A percentile compares a stretch with the other conserved stretches of the same genome.
Conservation (phyloP, 257 asterid genomes). For the Solanum sitiens region DNA sequence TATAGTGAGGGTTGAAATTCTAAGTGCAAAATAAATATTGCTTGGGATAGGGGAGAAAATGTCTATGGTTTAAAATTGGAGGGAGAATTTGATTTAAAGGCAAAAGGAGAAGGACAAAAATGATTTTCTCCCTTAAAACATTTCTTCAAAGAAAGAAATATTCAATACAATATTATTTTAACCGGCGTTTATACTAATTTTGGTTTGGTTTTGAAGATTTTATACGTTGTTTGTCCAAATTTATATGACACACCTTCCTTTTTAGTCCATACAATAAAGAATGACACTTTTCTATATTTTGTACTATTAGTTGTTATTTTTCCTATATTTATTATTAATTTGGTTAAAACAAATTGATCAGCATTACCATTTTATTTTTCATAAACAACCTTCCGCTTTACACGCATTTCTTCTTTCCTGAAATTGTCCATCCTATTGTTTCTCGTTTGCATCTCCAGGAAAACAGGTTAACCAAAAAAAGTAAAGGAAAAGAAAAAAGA, state of each 20-base stretch:
- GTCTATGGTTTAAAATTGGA: neutral
- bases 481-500: neutral
- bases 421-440: neutral
- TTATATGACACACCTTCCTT: too few species aligned
- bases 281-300: neutral
- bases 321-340: neutral
- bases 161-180: neutral
- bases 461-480: neutral
- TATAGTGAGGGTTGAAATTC: neutral
- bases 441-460: neutral
- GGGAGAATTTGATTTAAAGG: neutral
- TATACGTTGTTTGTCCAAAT: neutral
- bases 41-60: neutral
- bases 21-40: neutral
- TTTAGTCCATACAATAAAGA: too few species aligned
- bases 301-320: neutral
- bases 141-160: neutral
- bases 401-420: slow-evolving; percentile 3
- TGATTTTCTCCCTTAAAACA: neutral
- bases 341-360: neutral
- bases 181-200: neutral
- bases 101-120: neutral
- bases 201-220: neutral
- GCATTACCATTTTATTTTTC: neutral
- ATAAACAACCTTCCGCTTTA: slow-evolving; percentile 4